These are phyloP conservation scores for Botrytis tulipae DNA, from an alignment of 2,329 filamentous ascomycete genomes.

Conservation along the genomic window DNA sequence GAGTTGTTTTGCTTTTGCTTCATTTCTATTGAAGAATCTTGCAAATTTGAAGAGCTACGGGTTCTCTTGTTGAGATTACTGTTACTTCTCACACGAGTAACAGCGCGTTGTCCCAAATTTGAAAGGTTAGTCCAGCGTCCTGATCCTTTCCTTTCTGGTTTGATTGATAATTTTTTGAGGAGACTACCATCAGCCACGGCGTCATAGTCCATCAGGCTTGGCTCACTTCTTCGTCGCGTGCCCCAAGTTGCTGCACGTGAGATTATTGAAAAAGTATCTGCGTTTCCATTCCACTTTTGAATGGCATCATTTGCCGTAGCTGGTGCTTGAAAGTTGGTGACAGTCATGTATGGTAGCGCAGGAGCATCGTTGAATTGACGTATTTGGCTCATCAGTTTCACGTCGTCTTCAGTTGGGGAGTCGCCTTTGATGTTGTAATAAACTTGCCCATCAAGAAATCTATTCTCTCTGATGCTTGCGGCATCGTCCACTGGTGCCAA, in stretches of 20 bases:
- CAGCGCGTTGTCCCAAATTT: conserved; percentile 13
- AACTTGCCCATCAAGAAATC: conserved; percentile 34
- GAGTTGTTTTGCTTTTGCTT: conserved; percentile 39
- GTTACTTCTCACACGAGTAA: conserved; percentile 37
- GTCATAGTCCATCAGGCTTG: conserved; percentile 56
- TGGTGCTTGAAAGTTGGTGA: conserved; percentile 43
- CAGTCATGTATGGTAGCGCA: conserved; percentile 37
- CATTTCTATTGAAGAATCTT: conserved; percentile 31
- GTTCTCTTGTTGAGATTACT: conserved; percentile 37
- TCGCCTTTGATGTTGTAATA: conserved; percentile 34
- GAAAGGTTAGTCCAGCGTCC: conserved; percentile 6
- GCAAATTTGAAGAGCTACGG: conserved; percentile 33
- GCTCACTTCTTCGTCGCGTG: conserved; percentile 63
- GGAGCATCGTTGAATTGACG: conserved; percentile 42
- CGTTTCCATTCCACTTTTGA: conserved; percentile 44
- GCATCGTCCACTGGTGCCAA: conserved; percentile 35
- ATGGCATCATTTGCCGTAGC: conserved; percentile 50
- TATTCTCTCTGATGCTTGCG: conserved; percentile 38
- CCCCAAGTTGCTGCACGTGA: conserved; percentile 69
- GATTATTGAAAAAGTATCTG: conserved; percentile 53
- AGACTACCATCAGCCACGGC: conserved; percentile 59
- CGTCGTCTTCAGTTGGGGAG: conserved; percentile 30
- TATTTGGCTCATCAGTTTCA: conserved; percentile 34
- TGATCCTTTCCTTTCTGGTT: conserved; percentile 44
- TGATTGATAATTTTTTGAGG: conserved; percentile 60